Conservation (phyloP, 148 eudicot species). For the Hydrangea macrophylla region DNA sequence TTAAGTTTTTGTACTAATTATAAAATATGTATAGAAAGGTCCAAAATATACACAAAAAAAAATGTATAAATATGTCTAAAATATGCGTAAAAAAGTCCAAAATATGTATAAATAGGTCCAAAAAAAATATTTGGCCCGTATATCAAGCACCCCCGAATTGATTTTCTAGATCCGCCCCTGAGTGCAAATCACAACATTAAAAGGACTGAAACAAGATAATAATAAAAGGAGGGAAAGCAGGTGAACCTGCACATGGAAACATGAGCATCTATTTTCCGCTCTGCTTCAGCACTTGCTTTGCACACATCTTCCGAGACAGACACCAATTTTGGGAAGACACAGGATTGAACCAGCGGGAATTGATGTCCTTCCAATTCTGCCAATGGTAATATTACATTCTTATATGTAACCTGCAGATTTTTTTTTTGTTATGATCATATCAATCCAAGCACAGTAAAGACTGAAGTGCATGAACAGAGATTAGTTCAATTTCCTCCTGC, state of each 20-base stretch:
- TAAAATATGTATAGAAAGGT: too few relatives aligned
- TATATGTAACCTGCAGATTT: conserved; percentile 61
- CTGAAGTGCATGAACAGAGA: neutral
- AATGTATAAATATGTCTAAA: too few relatives aligned
- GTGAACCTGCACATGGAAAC: conserved; percentile 67
- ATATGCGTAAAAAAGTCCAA: too few relatives aligned
- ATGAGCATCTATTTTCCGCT: conserved; percentile 64
- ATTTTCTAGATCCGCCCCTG: too few relatives aligned
- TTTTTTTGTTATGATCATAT: conserved; percentile 7
- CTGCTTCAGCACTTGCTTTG: conserved; percentile 89
- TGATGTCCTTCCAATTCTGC: conserved; percentile 81
- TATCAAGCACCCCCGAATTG: too few relatives aligned
- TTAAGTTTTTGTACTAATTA: too few relatives aligned
- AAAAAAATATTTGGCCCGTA: too few relatives aligned
- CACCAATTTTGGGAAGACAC: conserved; percentile 74
- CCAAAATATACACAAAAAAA: too few relatives aligned
- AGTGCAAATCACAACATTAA: neutral
- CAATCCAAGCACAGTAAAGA: neutral
- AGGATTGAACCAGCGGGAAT: conserved; percentile 89
- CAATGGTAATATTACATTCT: conserved; percentile 55
- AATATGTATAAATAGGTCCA: too few relatives aligned
- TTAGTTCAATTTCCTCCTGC: neutral
- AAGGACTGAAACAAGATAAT: conserved; percentile 6
- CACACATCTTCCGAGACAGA: conserved; percentile 74
- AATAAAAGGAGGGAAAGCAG: conserved; percentile 5